Evolutionary conservation across 2,329 filamentous ascomycete genomes (phyloP).

Genomic region (Colletotrichum gloeosporioides): DNA sequence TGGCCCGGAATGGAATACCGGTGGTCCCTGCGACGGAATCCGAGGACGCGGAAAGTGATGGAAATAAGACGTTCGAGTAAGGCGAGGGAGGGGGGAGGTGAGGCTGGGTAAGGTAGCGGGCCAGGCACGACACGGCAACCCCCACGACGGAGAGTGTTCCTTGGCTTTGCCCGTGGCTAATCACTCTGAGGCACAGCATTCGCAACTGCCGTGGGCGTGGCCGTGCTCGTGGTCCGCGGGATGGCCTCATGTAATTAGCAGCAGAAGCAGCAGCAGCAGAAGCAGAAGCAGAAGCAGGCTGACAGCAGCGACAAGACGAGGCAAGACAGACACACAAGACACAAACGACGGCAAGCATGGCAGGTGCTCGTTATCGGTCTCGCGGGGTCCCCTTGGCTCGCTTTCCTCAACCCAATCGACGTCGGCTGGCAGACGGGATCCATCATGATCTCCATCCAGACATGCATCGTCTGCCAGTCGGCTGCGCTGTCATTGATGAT

Average conservation of each 20-base stretch:
- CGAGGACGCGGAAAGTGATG: background rate
- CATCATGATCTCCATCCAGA: background rate
- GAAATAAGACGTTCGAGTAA: background rate
- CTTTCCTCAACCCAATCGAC: background rate
- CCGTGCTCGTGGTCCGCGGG: background rate
- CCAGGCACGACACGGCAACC: background rate
- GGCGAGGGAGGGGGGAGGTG: background rate
- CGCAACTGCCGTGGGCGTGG: background rate
- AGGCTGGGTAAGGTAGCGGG: background rate
- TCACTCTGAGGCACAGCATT: background rate
- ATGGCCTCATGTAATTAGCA: background rate
- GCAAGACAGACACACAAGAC: background rate
- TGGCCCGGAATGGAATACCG: background rate
- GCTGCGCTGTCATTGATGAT: background rate
- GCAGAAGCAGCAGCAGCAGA: background rate
- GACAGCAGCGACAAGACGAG: background rate
- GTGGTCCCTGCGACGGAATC: constrained; percentile 7
- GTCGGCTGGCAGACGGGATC: background rate
- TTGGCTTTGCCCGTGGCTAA: background rate
- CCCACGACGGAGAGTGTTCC: background rate
- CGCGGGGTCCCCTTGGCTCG: background rate
- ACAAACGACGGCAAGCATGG: background rate
- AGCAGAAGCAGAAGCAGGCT: background rate
- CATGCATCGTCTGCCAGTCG: background rate
- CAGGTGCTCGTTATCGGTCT: constrained; percentile 12